These are phyloP conservation scores for Crucihimalaya himalaica DNA, from an alignment of 345 rosid genomes.

Conservation along the genomic window DNA sequence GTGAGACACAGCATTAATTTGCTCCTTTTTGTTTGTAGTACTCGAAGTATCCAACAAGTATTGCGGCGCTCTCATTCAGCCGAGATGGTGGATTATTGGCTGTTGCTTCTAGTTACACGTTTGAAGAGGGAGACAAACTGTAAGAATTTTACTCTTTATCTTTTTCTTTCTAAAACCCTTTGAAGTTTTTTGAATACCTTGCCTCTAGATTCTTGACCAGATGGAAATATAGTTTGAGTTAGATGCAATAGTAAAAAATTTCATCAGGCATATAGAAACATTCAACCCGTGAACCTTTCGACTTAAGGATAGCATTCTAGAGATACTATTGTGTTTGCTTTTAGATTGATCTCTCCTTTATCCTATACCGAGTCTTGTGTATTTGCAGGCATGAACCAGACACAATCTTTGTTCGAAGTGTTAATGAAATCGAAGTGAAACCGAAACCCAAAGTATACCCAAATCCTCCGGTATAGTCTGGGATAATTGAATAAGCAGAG, in stretches of 20 bases:
- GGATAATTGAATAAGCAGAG: background rate
- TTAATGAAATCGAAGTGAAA: slow-evolving; percentile 94
- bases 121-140: slow-evolving; percentile 95
- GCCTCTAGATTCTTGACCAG: no score
- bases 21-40: slow-evolving; percentile 51
- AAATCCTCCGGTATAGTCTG: slow-evolving; percentile 60
- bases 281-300: background rate
- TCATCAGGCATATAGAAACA: background rate
- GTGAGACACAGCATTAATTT: background rate
- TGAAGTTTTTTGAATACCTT: no score
- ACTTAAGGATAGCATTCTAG: background rate
- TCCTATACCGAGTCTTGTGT: background rate
- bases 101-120: slow-evolving; percentile 94
- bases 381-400: slow-evolving; percentile 90
- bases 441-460: slow-evolving; percentile 90
- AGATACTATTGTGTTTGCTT: background rate
- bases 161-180: no score
- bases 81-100: slow-evolving; percentile 91
- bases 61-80: slow-evolving; percentile 92
- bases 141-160: slow-evolving; percentile 40
- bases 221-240: background rate
- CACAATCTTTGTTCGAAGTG: slow-evolving; percentile 77
- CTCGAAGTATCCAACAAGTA: slow-evolving; percentile 85
- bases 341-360: background rate
- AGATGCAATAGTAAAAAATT: background rate